Evolutionary conservation across 768 basidiomycete species (phyloP).

Genomic region (Artomyces pyxidatus): DNA sequence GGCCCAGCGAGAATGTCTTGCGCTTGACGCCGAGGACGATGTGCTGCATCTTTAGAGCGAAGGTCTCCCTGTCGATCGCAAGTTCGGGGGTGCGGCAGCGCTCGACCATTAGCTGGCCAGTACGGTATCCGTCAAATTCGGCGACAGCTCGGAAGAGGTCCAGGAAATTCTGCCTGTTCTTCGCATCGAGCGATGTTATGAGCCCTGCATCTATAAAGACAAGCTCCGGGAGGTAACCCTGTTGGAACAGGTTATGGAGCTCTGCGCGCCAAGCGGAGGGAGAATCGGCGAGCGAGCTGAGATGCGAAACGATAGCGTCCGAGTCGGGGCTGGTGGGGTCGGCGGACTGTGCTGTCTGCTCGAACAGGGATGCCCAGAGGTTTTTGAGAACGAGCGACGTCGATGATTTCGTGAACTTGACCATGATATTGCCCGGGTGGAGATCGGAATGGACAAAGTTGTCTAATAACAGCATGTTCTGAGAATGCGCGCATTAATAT

Average conservation of each 20-base stretch:
- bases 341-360: slow-evolving; percentile 19
- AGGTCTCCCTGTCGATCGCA: slow-evolving; percentile 87
- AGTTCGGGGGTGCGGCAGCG: slow-evolving; percentile 88
- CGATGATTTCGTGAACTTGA: slow-evolving; percentile 88
- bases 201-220: slow-evolving; percentile 97
- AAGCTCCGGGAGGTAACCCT: slow-evolving; percentile 88
- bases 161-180: slow-evolving; percentile 88
- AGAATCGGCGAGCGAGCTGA: slow-evolving; percentile 52
- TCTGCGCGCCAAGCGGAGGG: slow-evolving; percentile 63
- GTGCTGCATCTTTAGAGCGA: slow-evolving; percentile 97
- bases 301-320: slow-evolving; percentile 55
- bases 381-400: slow-evolving; percentile 56
- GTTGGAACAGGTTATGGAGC: slow-evolving; percentile 47
- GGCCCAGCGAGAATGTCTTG: slow-evolving; percentile 95
- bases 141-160: slow-evolving; percentile 95
- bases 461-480: slow-evolving; percentile 98
- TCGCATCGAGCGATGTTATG: slow-evolving; percentile 75
- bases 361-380: slow-evolving; percentile 48
- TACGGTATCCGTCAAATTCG: slow-evolving; percentile 93
- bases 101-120: slow-evolving; percentile 94
- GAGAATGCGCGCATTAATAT: slow-evolving; percentile 5
- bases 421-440: slow-evolving; percentile 94
- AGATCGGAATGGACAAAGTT: slow-evolving; percentile 95
- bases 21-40: slow-evolving; percentile 89
- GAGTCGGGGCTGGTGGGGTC: slow-evolving; percentile 13